Conservation (phyloP, 495 filamentous ascomycete species). For the Aspergillus avenaceus region DNA sequence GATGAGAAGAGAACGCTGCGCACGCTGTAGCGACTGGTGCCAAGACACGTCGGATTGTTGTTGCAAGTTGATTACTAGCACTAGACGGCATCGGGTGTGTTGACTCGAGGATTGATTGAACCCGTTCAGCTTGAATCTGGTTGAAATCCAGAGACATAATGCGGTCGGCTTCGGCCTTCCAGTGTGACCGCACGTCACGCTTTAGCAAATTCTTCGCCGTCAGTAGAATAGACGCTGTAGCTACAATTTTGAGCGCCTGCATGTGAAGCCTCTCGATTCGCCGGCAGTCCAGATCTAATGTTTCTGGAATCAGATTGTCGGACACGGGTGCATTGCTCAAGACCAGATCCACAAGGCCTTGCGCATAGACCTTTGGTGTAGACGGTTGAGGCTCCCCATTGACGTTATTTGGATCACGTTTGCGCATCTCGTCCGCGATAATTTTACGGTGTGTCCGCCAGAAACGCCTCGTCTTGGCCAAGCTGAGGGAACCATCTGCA, state of each 20-base stretch:
- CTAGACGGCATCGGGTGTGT: conserved; percentile 70
- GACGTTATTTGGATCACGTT: conserved; percentile 67
- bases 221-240: conserved; percentile 75
- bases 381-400: conserved; percentile 40
- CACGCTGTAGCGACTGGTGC: conserved; percentile 38
- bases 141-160: conserved; percentile 58
- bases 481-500: conserved; percentile 54
- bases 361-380: conserved; percentile 69
- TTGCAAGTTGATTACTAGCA: conserved; percentile 39
- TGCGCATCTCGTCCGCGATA: conserved; percentile 63
- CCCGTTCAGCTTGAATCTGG: conserved; percentile 54
- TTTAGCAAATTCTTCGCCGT: conserved; percentile 95
- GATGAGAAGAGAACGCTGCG: conserved; percentile 26
- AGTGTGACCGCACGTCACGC: conserved; percentile 82
- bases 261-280: conserved; percentile 65
- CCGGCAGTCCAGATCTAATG: conserved; percentile 71
- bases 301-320: conserved; percentile 70
- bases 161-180: conserved; percentile 81
- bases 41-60: conserved; percentile 54
- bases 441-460: conserved; percentile 68
- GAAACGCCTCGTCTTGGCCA: conserved; percentile 61
- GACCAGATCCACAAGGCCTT: conserved; percentile 62
- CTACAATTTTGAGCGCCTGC: conserved; percentile 69
- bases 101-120: conserved; percentile 74
- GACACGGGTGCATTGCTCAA: conserved; percentile 56